Conservation (phyloP, 2,329 filamentous ascomycete genomes). For the Coniella vitis region DNA sequence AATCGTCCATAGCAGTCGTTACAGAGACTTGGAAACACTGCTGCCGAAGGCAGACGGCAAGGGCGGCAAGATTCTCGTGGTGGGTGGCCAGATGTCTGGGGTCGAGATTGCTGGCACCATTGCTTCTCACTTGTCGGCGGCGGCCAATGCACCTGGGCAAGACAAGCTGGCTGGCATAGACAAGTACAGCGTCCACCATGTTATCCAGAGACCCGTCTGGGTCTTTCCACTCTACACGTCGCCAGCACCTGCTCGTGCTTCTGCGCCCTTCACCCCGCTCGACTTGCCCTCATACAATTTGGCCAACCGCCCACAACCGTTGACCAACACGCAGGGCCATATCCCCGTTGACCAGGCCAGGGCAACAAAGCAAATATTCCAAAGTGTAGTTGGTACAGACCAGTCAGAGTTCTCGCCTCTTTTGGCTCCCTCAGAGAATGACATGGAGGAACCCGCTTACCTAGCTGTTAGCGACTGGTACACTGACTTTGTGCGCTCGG, state of each 20-base stretch:
- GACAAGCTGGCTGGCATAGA: constrained; percentile 35
- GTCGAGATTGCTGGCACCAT: constrained; percentile 69
- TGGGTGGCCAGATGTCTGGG: constrained; percentile 79
- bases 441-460: constrained; percentile 50
- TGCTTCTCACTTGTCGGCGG: constrained; percentile 63
- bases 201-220: constrained; percentile 66
- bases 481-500: constrained; percentile 63
- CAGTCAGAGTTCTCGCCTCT: constrained; percentile 44
- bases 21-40: constrained; percentile 48
- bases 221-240: constrained; percentile 56
- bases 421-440: constrained; percentile 31
- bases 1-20: constrained; percentile 61
- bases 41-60: constrained; percentile 31
- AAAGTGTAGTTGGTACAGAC: constrained; percentile 42
- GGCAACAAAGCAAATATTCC: constrained; percentile 44
- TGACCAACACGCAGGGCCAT: constrained; percentile 59
- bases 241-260: constrained; percentile 44
- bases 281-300: constrained; percentile 70
- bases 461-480: constrained; percentile 68
- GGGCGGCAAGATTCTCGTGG: constrained; percentile 60
- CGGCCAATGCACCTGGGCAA: constrained; percentile 43
- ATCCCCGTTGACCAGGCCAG: constrained; percentile 52
- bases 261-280: constrained; percentile 61
- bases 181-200: constrained; percentile 57
- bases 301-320: constrained; percentile 48